phyloP scores from a whole-genome alignment of 192 early-diverging fungal genomes.

The Rhizophagus prolifer region DNA sequence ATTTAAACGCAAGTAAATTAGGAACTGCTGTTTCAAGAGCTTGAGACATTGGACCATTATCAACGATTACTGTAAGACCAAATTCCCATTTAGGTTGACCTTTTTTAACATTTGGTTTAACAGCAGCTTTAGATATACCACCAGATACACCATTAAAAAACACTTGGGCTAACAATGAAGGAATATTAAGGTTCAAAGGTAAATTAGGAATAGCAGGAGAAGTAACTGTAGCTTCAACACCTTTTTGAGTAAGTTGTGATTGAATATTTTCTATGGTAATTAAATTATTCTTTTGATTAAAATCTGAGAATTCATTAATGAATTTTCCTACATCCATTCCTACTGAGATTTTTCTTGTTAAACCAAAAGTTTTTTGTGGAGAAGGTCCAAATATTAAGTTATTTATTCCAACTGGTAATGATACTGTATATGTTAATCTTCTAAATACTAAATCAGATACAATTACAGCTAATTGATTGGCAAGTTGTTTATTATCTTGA shows the following conservation, averaged over 20 bases:
- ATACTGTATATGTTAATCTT: not conserved
- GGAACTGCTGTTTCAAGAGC: not conserved
- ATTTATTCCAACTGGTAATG: not conserved
- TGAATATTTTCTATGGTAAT: not conserved
- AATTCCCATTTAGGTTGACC: not conserved
- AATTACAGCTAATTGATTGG: not conserved
- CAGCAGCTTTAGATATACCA: not conserved
- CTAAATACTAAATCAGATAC: not conserved
- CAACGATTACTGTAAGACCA: not conserved
- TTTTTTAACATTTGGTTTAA: not conserved
- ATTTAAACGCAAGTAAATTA: not conserved
- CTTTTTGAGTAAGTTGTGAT: not conserved
- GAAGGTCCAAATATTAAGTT: not conserved
- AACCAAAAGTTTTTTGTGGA: not conserved
- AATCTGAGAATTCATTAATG: not conserved
- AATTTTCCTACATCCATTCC: not conserved
- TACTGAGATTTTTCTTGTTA: not conserved
- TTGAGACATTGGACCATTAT: constrained; percentile 2
- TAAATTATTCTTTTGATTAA: constrained; percentile 7
- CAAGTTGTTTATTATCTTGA: not conserved
- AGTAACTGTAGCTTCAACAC: not conserved
- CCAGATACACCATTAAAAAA: not conserved
- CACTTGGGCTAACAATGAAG: not conserved
- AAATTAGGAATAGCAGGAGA: not conserved
- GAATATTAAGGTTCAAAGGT: not conserved